Base-by-base conservation (phyloP, 2,329 filamentous ascomycete genomes). In the Grosmannia serpens region DNA sequence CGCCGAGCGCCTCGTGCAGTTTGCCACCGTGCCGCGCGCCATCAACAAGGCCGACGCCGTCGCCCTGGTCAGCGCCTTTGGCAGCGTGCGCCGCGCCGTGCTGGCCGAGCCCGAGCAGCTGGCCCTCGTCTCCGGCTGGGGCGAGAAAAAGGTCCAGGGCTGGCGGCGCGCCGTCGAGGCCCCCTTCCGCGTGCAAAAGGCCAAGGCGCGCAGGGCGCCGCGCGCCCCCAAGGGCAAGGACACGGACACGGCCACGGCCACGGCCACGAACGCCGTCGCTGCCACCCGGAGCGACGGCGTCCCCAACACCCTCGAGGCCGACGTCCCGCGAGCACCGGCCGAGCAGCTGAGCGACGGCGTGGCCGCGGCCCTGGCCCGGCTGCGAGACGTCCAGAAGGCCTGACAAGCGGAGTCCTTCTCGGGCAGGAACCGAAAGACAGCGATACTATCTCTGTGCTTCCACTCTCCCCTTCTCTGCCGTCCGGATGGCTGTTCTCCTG, bases 41-140 rank as follows among this genome's bases (percentile, higher is more conserved):
- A 84, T 99, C 68, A 97, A 97, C 73, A 96, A 96, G 71, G 91
- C 91, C 1, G 94, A 99, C 72, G 91, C 94, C 0, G 84, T 96
- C 11, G 88, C 89, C 31, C 74, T 99, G 55, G 91, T 97, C 41
- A 88, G 89, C 64, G 91, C 90, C 55, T 99, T 97, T 75, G 94
- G 94, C 27, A 95, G 89, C 64, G 73, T 99, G 59, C 84, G 86
- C 64, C 88, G 87, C 44, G 92, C 92, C 0, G 78, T 97, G 60
- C 96, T 96, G 70, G 92, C 91, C 1, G 82, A 87, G 51, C 83
- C 89, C 0, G 94, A 97, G 69, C 88, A 95, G 70, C 80, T 99
- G 41, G 83, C 85, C 17, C 75, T 89, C 62, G 84, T 99, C n/a
- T 82, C 86, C 33, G 94, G 94, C 1, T 99, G 91, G 91, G 94